Percentiles rank a stretch among this genome's conserved stretches.
These are phyloP conservation scores for Coniochaeta sp. DNA, from an alignment of 2,329 filamentous ascomycete genomes.

Conservation along the genomic window DNA sequence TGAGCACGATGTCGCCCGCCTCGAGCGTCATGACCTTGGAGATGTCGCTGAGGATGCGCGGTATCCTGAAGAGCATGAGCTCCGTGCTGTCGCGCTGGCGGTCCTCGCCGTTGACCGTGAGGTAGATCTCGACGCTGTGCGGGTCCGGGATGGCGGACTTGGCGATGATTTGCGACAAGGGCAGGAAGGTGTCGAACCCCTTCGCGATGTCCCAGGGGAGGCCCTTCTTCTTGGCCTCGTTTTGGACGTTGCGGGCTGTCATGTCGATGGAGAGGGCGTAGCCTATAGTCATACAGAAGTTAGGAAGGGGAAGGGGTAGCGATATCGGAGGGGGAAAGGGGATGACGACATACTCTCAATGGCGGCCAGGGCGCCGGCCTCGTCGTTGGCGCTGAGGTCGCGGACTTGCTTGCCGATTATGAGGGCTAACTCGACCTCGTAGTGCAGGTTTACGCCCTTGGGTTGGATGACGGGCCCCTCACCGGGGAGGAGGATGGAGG, in stretches of 20 bases:
- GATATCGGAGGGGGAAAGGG: neutral
- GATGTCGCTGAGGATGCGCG: slow-evolving; percentile 81
- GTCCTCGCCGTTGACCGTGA: slow-evolving; percentile 73
- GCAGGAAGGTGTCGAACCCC: slow-evolving; percentile 96
- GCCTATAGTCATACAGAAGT: slow-evolving; percentile 37
- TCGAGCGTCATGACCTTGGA: slow-evolving; percentile 91
- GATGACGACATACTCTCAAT: slow-evolving; percentile 64
- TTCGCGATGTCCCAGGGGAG: slow-evolving; percentile 95
- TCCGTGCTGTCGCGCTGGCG: slow-evolving; percentile 85
- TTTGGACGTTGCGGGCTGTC: slow-evolving; percentile 92
- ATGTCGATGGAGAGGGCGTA: slow-evolving; percentile 94
- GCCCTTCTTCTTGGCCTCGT: slow-evolving; percentile 94
- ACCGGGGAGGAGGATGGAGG: slow-evolving; percentile 73
- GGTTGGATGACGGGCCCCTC: slow-evolving; percentile 77
- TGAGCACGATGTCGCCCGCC: slow-evolving; percentile 86
- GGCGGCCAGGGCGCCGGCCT: slow-evolving; percentile 68
- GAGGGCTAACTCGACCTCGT: slow-evolving; percentile 89
- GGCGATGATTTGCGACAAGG: slow-evolving; percentile 72
- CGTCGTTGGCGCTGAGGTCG: slow-evolving; percentile 69
- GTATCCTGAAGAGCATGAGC: slow-evolving; percentile 90
- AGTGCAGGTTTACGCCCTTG: slow-evolving; percentile 78
- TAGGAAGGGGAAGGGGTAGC: neutral
- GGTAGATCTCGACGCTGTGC: slow-evolving; percentile 78
- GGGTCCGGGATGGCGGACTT: slow-evolving; percentile 79
- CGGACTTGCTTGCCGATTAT: slow-evolving; percentile 76